Evolutionary conservation across 2,329 filamentous ascomycete genomes (phyloP), one percentile per base, ranked within the genome.

Genomic region (Claviceps humidiphila): DNA sequence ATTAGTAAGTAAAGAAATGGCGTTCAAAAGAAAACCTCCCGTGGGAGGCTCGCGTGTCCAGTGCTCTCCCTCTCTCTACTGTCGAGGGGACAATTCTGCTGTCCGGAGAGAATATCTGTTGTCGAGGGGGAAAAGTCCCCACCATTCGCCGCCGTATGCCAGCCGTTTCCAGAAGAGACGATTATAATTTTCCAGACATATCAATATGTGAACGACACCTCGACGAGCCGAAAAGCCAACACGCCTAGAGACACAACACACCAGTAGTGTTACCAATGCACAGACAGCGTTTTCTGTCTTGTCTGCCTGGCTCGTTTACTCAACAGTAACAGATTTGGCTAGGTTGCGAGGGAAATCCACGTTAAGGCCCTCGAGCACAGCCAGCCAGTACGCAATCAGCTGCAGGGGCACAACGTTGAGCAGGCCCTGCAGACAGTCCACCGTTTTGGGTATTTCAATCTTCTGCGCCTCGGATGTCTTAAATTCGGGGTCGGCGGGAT

Each of bases 281-380:
- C 22, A 39, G 24, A 52, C 47, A 50, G 47, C 46, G 2, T 30
- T 11, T n/a, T 11, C 5, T 17, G 24, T 8, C 13, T 30, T 11
- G 4, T 13, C 38, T 22, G n/a, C 66, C 66, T 77, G 91, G 98
- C 81, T 98, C 93, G 61, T 66, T 77, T 91, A 98, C 81, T 98
- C 93, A 61, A 98, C 93, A 58, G 93, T 98, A 58, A 98, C 93
- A 58, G 89, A 95, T 82, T 98, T 98, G 70, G 93, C 93, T 74
- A 98, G 74, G 77, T 98, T 98, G 65, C 93, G 86, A 54, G 93
- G 93, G 82, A 97, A 97, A 69, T 98, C 93, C 55, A 98, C 93
- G 68, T 98, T 97, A 60, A 96, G 77, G 50, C 90, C 91, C 75
- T 95, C 93, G 60, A 86, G 85, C 63, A 98, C 91, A 51, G 93